A percentile compares a stretch with the other conserved stretches of the same genome.
These are phyloP conservation scores for Fusarium dimerum DNA, from an alignment of 2,329 filamentous ascomycete species.

Conservation along the genomic window DNA sequence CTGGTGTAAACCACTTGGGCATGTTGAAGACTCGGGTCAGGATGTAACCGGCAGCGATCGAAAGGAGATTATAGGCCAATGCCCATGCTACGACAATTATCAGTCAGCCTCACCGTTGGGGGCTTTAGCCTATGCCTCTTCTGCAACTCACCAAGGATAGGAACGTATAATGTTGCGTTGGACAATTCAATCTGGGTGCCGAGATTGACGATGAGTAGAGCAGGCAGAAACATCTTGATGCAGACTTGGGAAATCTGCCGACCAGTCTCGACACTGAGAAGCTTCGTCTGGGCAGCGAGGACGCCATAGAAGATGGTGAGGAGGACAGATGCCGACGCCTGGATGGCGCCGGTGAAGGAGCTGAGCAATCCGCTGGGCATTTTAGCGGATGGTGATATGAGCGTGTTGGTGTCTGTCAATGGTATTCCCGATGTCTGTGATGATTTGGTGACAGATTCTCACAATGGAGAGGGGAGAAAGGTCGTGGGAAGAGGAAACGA, in stretches of 20 bases:
- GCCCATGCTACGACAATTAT: slow-evolving; percentile 6
- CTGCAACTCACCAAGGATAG: slow-evolving; percentile 5
- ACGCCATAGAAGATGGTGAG: slow-evolving; percentile 19
- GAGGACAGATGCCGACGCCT: slow-evolving; percentile 19
- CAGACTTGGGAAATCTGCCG: slow-evolving; percentile 17
- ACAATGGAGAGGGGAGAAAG: too few species aligned
- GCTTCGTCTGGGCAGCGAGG: slow-evolving; percentile 12
- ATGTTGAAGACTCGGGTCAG: slow-evolving; percentile 12
- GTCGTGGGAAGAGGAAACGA: not conserved
- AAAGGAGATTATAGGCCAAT: slow-evolving; percentile 13
- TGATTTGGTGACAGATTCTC: too few species aligned
- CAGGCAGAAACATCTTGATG: slow-evolving; percentile 21
- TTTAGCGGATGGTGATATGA: too few species aligned
- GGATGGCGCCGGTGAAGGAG: slow-evolving; percentile 17
- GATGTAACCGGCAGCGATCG: slow-evolving; percentile 9
- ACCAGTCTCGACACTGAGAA: slow-evolving; percentile 17
- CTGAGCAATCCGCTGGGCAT: slow-evolving; percentile 16
- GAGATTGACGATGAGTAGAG: slow-evolving; percentile 16
- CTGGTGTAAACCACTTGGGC: slow-evolving; percentile 18
- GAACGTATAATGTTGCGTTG: slow-evolving; percentile 10
- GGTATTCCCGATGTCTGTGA: too few species aligned
- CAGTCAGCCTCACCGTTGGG: too few species aligned
- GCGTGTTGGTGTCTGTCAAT: too few species aligned
- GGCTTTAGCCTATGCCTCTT: not conserved
- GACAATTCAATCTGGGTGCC: slow-evolving; percentile 13